Conservation (phyloP, 176 grass and related monocot genomes). For the Zoysia japonica region DNA sequence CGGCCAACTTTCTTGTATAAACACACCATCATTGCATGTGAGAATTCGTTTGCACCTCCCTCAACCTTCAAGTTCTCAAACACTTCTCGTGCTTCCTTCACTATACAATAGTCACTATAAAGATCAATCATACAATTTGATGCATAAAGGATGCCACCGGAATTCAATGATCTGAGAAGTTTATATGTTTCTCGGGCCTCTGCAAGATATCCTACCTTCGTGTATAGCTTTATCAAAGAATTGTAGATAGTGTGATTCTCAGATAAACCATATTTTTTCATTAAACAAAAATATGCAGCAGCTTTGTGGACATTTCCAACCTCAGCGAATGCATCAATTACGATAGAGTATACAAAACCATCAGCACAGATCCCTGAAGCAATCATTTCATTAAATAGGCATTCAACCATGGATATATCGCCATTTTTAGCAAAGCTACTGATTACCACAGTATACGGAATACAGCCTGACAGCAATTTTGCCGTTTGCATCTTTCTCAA, state of each 20-base stretch:
- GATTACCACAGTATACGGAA: conserved; percentile 73
- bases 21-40: conserved; percentile 74
- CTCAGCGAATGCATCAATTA: conserved; percentile 84
- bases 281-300: conserved; percentile 72
- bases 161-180: conserved; percentile 68
- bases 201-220: conserved; percentile 64
- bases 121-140: conserved; percentile 92
- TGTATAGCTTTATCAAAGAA: conserved; percentile 86
- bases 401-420: conserved; percentile 56
- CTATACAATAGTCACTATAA: conserved; percentile 80
- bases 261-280: conserved; percentile 69
- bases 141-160: conserved; percentile 60
- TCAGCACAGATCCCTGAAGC: conserved; percentile 58
- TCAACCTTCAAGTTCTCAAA: conserved; percentile 69
- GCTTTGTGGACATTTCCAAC: conserved; percentile 73
- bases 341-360: conserved; percentile 65
- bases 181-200: conserved; percentile 72
- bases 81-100: conserved; percentile 74
- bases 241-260: conserved; percentile 64
- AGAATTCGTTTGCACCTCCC: conserved; percentile 79
- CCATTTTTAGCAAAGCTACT: conserved; percentile 61
- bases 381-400: conserved; percentile 80
- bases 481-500: conserved; percentile 69
- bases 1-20: conserved; percentile 72
- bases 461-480: conserved; percentile 57